A percentile compares a stretch with the other conserved stretches of the same genome.
phyloP scores from a whole-genome alignment of 306 rosid species.

The Mucuna pruriens region DNA sequence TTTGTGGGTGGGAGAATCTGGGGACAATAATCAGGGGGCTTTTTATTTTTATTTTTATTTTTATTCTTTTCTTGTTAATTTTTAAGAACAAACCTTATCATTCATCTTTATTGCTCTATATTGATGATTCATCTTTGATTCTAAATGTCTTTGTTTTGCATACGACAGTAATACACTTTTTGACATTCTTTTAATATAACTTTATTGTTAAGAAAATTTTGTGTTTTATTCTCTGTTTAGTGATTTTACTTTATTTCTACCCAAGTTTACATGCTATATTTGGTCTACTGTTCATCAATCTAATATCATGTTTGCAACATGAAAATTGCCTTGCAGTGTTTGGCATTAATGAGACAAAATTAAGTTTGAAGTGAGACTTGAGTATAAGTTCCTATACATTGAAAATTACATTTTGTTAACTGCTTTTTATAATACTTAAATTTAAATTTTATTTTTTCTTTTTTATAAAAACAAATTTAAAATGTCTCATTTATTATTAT shows the following conservation, averaged over 20 bases:
- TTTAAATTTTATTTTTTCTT: too few species aligned
- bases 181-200: neutral
- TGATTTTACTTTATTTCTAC: neutral
- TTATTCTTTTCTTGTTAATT: neutral
- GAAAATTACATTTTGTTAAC: neutral
- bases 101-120: neutral
- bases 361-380: neutral
- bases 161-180: neutral
- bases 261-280: neutral
- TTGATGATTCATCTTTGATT: neutral
- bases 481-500: too few species aligned
- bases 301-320: neutral
- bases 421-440: too few species aligned
- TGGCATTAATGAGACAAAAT: neutral
- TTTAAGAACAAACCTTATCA: neutral
- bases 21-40: slow-evolving; percentile 7
- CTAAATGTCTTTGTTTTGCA: neutral
- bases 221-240: neutral
- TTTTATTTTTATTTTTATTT: too few species aligned
- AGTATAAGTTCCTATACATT: neutral
- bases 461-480: too few species aligned
- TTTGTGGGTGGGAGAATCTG: slow-evolving; percentile 35
- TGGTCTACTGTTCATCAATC: neutral
- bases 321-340: neutral
- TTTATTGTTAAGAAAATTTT: neutral